These are phyloP conservation scores for Theobroma cacao DNA, from an alignment of 345 rosid species.

Conservation along the genomic window DNA sequence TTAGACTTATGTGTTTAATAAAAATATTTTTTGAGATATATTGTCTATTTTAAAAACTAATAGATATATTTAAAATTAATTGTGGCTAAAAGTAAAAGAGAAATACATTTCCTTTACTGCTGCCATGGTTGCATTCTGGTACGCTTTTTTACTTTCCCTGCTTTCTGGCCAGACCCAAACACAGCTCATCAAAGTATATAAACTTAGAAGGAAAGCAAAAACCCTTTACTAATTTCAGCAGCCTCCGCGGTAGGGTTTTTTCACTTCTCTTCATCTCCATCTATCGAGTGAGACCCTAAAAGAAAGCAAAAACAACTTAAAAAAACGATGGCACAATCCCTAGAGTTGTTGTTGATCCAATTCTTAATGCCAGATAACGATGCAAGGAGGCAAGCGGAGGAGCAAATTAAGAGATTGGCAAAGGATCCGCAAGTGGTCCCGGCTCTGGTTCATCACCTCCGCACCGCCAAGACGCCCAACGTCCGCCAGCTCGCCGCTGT, in stretches of 20 bases:
- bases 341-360: slow-evolving; percentile 85
- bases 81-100: too few species aligned
- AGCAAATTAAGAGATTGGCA: slow-evolving; percentile 89
- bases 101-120: too few species aligned
- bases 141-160: not conserved
- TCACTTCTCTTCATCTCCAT: not conserved
- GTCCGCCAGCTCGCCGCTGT: slow-evolving; percentile 99
- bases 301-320: not conserved
- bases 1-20: too few species aligned
- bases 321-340: slow-evolving; percentile 77
- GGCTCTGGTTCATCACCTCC: slow-evolving; percentile 92
- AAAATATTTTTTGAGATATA: too few species aligned
- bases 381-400: slow-evolving; percentile 96
- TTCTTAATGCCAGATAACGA: slow-evolving; percentile 99
- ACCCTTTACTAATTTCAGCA: not conserved
- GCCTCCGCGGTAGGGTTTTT: slow-evolving; percentile 12
- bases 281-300: not conserved
- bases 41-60: too few species aligned
- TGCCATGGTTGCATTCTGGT: too few species aligned
- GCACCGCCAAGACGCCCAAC: slow-evolving; percentile 97
- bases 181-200: slow-evolving; percentile 12
- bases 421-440: slow-evolving; percentile 99
- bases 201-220: slow-evolving; percentile 10
- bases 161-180: not conserved
- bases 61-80: too few species aligned